Evolutionary conservation across 345 rosid genomes (phyloP).

Genomic region (Cardamine chenopodiifolia): DNA sequence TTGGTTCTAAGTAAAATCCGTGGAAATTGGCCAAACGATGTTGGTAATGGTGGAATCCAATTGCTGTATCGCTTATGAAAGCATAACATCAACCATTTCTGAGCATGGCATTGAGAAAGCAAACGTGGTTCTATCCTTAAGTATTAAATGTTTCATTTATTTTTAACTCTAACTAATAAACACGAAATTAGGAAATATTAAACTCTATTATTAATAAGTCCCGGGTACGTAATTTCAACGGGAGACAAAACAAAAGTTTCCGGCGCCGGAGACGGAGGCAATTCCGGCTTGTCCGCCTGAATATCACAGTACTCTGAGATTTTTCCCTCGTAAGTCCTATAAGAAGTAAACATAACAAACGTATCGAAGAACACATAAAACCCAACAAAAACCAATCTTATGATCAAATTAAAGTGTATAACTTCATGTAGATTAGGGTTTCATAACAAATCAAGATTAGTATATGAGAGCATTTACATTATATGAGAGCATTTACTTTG

Average conservation of each 20-base stretch:
- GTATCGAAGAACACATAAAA: too few species aligned
- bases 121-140: not conserved
- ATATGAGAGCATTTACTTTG: too few species aligned
- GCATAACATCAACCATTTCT: not conserved
- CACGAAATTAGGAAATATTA: not conserved
- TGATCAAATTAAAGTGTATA: too few species aligned
- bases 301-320: slow-evolving; percentile 67
- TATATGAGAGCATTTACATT: too few species aligned
- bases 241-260: slow-evolving; percentile 18
- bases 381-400: too few species aligned
- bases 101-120: not conserved
- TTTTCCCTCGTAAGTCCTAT: slow-evolving; percentile 66
- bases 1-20: not conserved
- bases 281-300: slow-evolving; percentile 8
- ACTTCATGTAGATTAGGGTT: too few species aligned
- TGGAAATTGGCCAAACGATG: slow-evolving; percentile 1
- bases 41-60: not conserved
- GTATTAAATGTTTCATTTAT: not conserved
- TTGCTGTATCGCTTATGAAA: not conserved
- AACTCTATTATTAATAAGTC: slow-evolving; percentile 7
- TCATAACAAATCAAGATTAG: too few species aligned
- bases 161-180: not conserved
- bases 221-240: slow-evolving; percentile 6
- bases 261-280: slow-evolving; percentile 37
- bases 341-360: slow-evolving; percentile 70